A percentile compares a stretch with the other conserved stretches of the same genome.
Conservation (phyloP, 129 eudicot species). For the Artemisia annua region DNA sequence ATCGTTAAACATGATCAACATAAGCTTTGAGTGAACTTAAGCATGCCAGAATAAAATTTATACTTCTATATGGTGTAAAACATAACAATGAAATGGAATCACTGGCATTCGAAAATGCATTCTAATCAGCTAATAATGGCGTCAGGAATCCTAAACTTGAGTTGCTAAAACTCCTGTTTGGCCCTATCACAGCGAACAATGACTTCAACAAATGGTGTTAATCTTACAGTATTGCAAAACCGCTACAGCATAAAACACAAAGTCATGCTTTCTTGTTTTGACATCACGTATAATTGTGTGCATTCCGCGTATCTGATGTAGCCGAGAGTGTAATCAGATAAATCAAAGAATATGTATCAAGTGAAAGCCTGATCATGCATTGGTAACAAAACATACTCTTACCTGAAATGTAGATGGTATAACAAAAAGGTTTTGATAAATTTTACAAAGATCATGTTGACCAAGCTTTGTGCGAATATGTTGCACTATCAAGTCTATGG, state of each 20-base stretch:
- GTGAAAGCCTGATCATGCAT: background rate
- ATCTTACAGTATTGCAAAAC: no score
- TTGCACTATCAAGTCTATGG: slow-evolving; percentile 88
- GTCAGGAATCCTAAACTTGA: no score
- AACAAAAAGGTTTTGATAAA: slow-evolving; percentile 72
- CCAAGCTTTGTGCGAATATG: slow-evolving; percentile 87
- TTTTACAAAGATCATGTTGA: slow-evolving; percentile 89
- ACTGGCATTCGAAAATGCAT: no score
- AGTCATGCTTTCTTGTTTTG: slow-evolving; percentile 82
- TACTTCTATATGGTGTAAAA: background rate
- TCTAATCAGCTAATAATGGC: no score
- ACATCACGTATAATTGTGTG: slow-evolving; percentile 87
- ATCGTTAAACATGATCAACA: background rate
- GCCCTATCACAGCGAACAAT: no score
- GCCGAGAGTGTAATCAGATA: slow-evolving; percentile 1
- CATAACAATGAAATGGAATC: no score
- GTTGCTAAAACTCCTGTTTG: no score
- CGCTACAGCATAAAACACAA: slow-evolving; percentile 79
- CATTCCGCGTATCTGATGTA: slow-evolving; percentile 82
- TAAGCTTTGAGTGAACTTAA: no score
- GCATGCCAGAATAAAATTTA: background rate
- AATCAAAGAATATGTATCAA: no score
- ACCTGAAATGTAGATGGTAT: slow-evolving; percentile 89
- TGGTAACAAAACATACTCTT: slow-evolving; percentile 2
- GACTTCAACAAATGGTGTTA: no score